Evolutionary conservation across 2,329 filamentous ascomycete species (phyloP), one percentile per base, ranked within the genome.

Genomic region (Beauveria varroae): DNA sequence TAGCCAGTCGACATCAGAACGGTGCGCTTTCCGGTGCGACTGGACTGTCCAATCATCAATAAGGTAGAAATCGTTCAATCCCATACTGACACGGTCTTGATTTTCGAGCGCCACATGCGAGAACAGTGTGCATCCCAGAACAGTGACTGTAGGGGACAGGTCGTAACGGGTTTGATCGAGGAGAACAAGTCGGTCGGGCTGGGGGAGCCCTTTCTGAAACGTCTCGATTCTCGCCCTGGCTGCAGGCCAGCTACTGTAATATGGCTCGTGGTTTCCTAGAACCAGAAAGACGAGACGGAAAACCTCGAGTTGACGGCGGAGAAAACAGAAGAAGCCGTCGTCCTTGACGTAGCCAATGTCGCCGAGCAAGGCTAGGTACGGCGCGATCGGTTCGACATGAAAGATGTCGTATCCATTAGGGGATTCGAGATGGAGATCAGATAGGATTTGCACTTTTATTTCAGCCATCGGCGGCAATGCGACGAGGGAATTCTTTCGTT

Each of bases 261-360:
- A 79, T 2, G 78, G 73, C 64, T 81, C 79, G 65, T 81, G 77
- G 63, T 82, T 82, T 2, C 79, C 78, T 7, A 76, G 67, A 0
- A 81, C 65, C 41, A 77, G 73, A 61, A 81, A 76, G 24, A 81
- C 75, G 8, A 69, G 65, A 51, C 72, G 60, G 64, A 78, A 81
- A 8, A 73, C 69, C 1, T 50, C 57, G 3, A 80, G 72, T 63
- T 80, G 78, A 10, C 62, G 55, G 44, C 69, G 67, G 9, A 81
- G 68, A 64, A 80, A 81, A 5, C 60, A 22, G 57, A 77, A 74
- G 60, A 76, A 74, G 4, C 68, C 69, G 26, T 73, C 68, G 63
- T 80, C 74, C 43, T 47, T 46, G 46, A 75, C 69, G 56, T 76
- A 71, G 34, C 78, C 78, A 56, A 81, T 76, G 63, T 81, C 79